Conservation (phyloP, 345 rosid species). For the Citrus maxima region DNA sequence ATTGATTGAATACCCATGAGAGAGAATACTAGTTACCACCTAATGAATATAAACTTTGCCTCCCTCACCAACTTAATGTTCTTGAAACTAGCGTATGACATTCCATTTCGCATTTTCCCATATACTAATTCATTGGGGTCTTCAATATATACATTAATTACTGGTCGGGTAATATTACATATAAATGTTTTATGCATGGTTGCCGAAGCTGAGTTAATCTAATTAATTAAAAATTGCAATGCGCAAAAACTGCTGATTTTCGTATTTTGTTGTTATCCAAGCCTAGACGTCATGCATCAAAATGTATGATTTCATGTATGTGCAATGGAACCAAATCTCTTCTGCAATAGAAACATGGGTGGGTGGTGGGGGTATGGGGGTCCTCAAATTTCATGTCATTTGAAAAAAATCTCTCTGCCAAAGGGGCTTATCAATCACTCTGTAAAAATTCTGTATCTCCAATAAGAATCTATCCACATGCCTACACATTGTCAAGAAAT, state of each 20-base stretch:
- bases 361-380: background rate
- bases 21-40: too few species aligned
- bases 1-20: too few species aligned
- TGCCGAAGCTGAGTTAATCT: background rate
- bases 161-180: background rate
- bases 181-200: background rate
- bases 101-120: background rate
- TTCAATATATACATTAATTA: background rate
- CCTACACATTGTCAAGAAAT: slow-evolving; percentile 28
- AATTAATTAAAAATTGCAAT: too few species aligned
- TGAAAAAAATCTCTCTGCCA: slow-evolving; percentile 20
- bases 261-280: background rate
- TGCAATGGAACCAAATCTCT: too few species aligned
- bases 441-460: slow-evolving; percentile 26
- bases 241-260: background rate
- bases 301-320: too few species aligned
- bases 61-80: background rate
- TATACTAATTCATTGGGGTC: background rate
- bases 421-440: slow-evolving; percentile 14
- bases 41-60: background rate
- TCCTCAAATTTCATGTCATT: slow-evolving; percentile 27
- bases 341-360: background rate
- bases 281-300: background rate
- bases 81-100: slow-evolving; percentile 5
- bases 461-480: slow-evolving; percentile 43